Percentiles rank a stretch among this genome's conserved stretches.
Evolutionary conservation across 768 basidiomycete species (phyloP).

Genomic region (Podaxis sp.): DNA sequence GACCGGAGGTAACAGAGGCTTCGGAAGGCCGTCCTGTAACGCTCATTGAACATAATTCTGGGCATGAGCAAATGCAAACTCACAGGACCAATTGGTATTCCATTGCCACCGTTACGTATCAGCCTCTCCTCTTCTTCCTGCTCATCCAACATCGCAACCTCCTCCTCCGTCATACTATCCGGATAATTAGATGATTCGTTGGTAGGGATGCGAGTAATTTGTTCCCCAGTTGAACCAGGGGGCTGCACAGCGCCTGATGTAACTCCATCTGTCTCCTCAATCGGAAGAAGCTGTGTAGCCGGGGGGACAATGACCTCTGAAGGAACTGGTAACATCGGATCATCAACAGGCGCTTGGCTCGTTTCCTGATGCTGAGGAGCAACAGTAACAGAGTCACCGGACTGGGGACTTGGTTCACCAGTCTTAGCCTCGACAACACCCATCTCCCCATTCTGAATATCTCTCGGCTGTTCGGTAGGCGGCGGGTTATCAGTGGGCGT

Average conservation of each 20-base stretch:
- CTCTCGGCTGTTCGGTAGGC: conserved; percentile 18
- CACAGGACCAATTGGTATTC: conserved; percentile 92
- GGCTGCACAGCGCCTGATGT: conserved; percentile 91
- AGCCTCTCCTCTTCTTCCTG: conserved; percentile 91
- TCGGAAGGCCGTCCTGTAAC: conserved; percentile 77
- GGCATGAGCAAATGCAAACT: conserved; percentile 30
- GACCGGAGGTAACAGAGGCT: conserved; percentile 85
- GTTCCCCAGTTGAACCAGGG: conserved; percentile 76
- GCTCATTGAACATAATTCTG: not conserved
- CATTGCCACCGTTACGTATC: conserved; percentile 88
- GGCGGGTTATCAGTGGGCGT: conserved; percentile 34
- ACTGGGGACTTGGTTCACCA: not conserved
- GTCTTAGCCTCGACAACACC: conserved; percentile 26
- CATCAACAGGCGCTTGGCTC: conserved; percentile 19
- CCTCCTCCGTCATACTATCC: conserved; percentile 66
- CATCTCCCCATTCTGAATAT: conserved; percentile 36
- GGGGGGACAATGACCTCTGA: conserved; percentile 34
- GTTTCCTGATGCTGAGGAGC: conserved; percentile 21
- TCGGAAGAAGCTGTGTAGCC: conserved; percentile 42
- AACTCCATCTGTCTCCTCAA: conserved; percentile 78
- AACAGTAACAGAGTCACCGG: not conserved
- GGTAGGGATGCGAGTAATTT: conserved; percentile 39
- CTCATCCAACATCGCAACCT: conserved; percentile 56
- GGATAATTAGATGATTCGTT: conserved; percentile 48
- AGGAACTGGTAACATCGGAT: conserved; percentile 31